Percentiles rank a stretch among this genome's conserved stretches.
These are phyloP conservation scores for Emmonsiellopsis sp. DNA, from an alignment of 2,329 filamentous ascomycete genomes.

Conservation along the genomic window DNA sequence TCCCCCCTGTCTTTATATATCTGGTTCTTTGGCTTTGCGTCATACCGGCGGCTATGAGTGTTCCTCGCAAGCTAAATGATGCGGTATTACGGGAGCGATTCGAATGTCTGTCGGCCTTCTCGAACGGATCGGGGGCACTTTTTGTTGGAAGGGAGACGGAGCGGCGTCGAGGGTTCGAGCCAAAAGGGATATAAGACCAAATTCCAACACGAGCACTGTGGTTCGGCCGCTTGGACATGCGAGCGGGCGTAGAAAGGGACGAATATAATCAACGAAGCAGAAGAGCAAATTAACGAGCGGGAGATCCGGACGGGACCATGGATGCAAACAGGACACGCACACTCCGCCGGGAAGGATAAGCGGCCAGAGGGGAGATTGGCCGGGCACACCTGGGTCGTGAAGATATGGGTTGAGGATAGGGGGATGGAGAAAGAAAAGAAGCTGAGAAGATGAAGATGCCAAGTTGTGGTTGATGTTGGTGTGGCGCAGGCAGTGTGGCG, in stretches of 20 bases:
- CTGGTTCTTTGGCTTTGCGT: constrained; percentile 53
- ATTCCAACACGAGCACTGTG: constrained; percentile 41
- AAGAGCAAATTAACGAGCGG: constrained; percentile 8
- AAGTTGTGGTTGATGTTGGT: neutral
- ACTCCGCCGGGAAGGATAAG: neutral
- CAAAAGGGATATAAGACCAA: constrained; percentile 46
- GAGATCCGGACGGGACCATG: constrained; percentile 2
- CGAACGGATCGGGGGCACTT: constrained; percentile 34
- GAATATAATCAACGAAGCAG: too few species aligned
- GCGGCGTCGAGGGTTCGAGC: constrained; percentile 39
- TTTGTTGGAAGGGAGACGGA: constrained; percentile 44
- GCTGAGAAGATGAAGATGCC: neutral
- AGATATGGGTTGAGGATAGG: neutral
- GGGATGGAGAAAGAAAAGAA: neutral
- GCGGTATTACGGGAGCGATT: constrained; percentile 24
- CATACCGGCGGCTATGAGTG: constrained; percentile 40
- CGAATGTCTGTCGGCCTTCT: constrained; percentile 38
- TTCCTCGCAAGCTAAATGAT: constrained; percentile 34
- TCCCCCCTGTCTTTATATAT: constrained; percentile 53
- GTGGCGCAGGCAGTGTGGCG: constrained; percentile 2
- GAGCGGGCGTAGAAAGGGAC: constrained; percentile 17
- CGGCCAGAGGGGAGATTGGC: neutral
- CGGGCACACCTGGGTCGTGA: neutral
- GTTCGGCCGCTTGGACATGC: constrained; percentile 49
- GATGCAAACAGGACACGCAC: neutral